phyloP scores from a whole-genome alignment of 768 basidiomycete genomes.

The Pleurotus tuber-regium region DNA sequence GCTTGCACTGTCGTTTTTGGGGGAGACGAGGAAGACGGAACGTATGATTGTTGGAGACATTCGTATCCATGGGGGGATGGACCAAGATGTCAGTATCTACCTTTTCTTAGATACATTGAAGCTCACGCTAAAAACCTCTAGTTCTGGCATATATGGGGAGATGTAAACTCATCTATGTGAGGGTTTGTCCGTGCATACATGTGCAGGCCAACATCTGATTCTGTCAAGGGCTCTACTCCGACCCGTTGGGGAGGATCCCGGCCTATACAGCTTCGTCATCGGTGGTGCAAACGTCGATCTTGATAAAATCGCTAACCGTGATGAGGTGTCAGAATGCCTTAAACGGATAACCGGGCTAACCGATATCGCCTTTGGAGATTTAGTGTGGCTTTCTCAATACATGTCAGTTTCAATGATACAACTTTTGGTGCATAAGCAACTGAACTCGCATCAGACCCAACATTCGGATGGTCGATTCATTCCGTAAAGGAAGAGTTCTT shows the following conservation, averaged over 20 bases:
- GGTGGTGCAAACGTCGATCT: constrained; percentile 23
- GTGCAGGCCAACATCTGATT: neutral
- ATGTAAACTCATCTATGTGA: constrained; percentile 30
- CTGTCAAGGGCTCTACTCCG: constrained; percentile 26
- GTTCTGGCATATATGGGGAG: constrained; percentile 51
- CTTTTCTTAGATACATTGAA: constrained; percentile 34
- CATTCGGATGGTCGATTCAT: constrained; percentile 41
- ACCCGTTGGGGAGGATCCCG: constrained; percentile 26
- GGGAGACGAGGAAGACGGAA: constrained; percentile 31
- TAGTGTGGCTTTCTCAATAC: constrained; percentile 21
- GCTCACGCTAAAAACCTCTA: constrained; percentile 18
- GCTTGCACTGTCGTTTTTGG: constrained; percentile 39
- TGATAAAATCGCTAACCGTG: constrained; percentile 16
- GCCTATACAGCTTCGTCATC: constrained; percentile 28
- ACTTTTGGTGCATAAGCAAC: no score
- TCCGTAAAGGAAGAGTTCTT: constrained; percentile 38
- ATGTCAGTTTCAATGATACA: constrained; percentile 13
- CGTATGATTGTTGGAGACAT: constrained; percentile 34
- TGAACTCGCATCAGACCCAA: constrained; percentile 36
- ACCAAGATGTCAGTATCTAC: constrained; percentile 18
- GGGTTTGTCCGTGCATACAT: constrained; percentile 10
- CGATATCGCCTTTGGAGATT: constrained; percentile 24
- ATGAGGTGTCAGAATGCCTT: constrained; percentile 15
- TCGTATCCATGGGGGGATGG: constrained; percentile 23
- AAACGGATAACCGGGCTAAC: constrained; percentile 17